These are phyloP conservation scores for Begonia loranthoides DNA, from an alignment of 306 rosid genomes.

Conservation along the genomic window DNA sequence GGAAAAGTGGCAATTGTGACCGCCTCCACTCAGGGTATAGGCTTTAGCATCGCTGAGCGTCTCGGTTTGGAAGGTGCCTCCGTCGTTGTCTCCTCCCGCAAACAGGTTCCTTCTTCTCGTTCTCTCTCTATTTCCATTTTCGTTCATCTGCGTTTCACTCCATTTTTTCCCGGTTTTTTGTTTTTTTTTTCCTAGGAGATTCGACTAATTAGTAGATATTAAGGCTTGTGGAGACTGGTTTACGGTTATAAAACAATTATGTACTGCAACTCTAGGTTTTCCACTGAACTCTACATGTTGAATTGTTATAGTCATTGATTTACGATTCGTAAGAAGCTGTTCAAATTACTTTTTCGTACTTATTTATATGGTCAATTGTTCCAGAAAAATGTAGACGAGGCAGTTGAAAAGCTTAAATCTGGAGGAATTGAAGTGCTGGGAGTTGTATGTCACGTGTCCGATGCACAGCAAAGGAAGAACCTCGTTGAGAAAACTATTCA, in stretches of 20 bases:
- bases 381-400: conserved; percentile 88
- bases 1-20: conserved; percentile 80
- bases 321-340: no score
- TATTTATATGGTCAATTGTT: not conserved
- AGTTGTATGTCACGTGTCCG: conserved; percentile 77
- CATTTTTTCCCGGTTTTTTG: not conserved
- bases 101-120: conserved; percentile 32
- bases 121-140: not conserved
- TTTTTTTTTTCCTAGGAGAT: no score
- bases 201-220: no score
- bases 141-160: not conserved
- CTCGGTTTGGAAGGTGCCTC: conserved; percentile 89
- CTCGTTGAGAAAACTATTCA: conserved; percentile 57
- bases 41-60: conserved; percentile 71
- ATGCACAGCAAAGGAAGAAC: conserved; percentile 62
- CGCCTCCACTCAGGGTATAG: conserved; percentile 95
- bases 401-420: conserved; percentile 52
- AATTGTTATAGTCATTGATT: no score
- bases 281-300: no score
- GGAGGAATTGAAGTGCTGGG: conserved; percentile 63
- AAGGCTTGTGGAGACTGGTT: no score
- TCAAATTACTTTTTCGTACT: no score
- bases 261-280: no score
- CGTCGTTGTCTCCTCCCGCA: conserved; percentile 83
- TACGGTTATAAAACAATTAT: no score